Evolutionary conservation across 768 basidiomycete species (phyloP).

Genomic region (Lactarius hengduanensis): DNA sequence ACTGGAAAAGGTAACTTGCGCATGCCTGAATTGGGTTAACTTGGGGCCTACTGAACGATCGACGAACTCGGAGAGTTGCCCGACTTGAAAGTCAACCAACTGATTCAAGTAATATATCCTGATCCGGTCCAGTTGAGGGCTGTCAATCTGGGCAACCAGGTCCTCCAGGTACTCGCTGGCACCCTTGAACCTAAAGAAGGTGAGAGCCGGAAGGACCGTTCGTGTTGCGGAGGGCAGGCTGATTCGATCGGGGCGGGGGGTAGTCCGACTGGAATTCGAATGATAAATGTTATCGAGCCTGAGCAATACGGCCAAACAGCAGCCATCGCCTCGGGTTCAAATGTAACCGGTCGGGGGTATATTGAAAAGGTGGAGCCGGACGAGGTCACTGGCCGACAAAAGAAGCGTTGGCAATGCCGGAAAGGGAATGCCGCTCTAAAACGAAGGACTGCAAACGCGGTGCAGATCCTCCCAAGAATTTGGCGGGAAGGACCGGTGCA

Average conservation of each 20-base stretch:
- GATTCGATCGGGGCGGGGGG: background rate
- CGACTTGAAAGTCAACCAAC: background rate
- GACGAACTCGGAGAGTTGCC: background rate
- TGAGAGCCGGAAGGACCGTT: background rate
- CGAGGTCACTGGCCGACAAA: background rate
- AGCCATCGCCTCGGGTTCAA: background rate
- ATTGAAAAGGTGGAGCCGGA: background rate
- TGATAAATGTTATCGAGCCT: background rate
- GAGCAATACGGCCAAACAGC: background rate
- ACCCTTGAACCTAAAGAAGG: background rate
- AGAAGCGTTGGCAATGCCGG: background rate
- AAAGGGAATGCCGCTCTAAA: too few species aligned
- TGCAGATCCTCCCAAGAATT: background rate
- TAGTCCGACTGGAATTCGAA: background rate
- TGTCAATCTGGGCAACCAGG: background rate
- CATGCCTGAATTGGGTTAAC: background rate
- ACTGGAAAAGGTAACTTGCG: too few species aligned
- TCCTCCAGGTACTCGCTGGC: background rate
- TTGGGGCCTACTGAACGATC: background rate
- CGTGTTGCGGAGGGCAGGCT: background rate
- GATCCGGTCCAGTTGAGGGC: background rate
- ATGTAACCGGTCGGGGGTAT: background rate
- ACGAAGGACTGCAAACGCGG: background rate
- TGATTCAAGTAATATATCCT: fast-evolving
- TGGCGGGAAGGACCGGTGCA: background rate